phyloP scores from a whole-genome alignment of 1,139 yeast genomes.

The Scheffersomyces lignicola region DNA sequence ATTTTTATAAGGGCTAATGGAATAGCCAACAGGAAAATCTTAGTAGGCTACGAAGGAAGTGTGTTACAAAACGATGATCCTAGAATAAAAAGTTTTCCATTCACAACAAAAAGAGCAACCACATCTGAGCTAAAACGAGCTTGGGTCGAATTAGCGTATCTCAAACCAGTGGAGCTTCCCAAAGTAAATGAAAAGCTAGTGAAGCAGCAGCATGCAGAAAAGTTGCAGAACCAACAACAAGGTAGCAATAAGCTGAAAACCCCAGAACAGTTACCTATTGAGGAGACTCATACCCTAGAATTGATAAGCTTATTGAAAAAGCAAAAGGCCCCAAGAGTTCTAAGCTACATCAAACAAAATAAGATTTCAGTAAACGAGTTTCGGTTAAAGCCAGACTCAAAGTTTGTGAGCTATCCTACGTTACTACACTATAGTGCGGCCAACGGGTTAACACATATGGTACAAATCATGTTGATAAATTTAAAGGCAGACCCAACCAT shows the following conservation, averaged over 20 bases:
- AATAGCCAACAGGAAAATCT: slow-evolving; percentile 58
- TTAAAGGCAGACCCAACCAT: slow-evolving; percentile 72
- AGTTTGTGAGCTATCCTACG: slow-evolving; percentile 64
- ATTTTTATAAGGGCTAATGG: slow-evolving; percentile 89
- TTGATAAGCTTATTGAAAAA: slow-evolving; percentile 61
- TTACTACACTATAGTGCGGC: slow-evolving; percentile 77
- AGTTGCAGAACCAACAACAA: slow-evolving; percentile 19
- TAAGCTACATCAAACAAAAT: slow-evolving; percentile 61
- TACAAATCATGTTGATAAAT: slow-evolving; percentile 60
- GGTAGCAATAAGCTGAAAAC: slow-evolving; percentile 16
- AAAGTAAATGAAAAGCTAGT: slow-evolving; percentile 35
- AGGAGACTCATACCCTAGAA: slow-evolving; percentile 57
- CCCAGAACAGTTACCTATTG: slow-evolving; percentile 22
- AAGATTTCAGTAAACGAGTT: slow-evolving; percentile 49
- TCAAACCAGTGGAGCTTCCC: slow-evolving; percentile 59
- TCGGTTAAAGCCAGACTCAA: slow-evolving; percentile 51
- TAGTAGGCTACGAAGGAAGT: slow-evolving; percentile 68
- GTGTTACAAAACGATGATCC: slow-evolving; percentile 48
- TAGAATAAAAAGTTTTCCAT: slow-evolving; percentile 72
- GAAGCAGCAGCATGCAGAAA: slow-evolving; percentile 23
- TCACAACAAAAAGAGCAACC: slow-evolving; percentile 89
- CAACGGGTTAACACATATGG: slow-evolving; percentile 66
- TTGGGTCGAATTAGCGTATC: slow-evolving; percentile 76
- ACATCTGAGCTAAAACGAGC: slow-evolving; percentile 76
- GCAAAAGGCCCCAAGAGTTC: slow-evolving; percentile 75